Conservation (phyloP, 1,284 basidiomycete genomes). For the Vanrija pseudolonga region DNA sequence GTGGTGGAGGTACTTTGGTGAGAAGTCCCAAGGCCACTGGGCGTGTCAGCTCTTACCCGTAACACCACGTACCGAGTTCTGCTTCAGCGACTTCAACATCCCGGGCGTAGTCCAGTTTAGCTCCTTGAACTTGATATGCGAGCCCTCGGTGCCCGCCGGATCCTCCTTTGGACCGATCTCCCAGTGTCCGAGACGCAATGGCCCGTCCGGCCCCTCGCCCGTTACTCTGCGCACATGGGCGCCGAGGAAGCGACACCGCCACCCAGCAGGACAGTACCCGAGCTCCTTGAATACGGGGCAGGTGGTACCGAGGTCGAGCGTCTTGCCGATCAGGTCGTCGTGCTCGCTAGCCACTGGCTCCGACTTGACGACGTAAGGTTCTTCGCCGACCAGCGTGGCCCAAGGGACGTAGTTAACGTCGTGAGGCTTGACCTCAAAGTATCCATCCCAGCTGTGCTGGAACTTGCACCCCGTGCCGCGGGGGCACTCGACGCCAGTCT, state of each 20-base stretch:
- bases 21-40: constrained; percentile 61
- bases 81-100: constrained; percentile 59
- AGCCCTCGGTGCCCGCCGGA: constrained; percentile 53
- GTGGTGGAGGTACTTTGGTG: constrained; percentile 65
- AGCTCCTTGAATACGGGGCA: constrained; percentile 72
- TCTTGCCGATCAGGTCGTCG: constrained; percentile 28
- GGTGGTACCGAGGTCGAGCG: constrained; percentile 29
- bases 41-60: neutral
- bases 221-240: constrained; percentile 57
- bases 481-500: constrained; percentile 28
- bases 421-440: constrained; percentile 68
- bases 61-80: constrained; percentile 59
- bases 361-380: constrained; percentile 18
- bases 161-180: constrained; percentile 53
- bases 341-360: constrained; percentile 4
- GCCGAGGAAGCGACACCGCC: constrained; percentile 86
- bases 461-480: constrained; percentile 58
- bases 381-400: constrained; percentile 50
- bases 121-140: constrained; percentile 76
- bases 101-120: constrained; percentile 66
- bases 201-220: constrained; percentile 1
- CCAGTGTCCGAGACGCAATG: constrained; percentile 6
- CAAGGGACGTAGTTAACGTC: constrained; percentile 59
- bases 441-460: constrained; percentile 72
- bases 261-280: constrained; percentile 80